Evolutionary conservation across 2,329 filamentous ascomycete species (phyloP).

Genomic region (Colletotrichum simmondsii): DNA sequence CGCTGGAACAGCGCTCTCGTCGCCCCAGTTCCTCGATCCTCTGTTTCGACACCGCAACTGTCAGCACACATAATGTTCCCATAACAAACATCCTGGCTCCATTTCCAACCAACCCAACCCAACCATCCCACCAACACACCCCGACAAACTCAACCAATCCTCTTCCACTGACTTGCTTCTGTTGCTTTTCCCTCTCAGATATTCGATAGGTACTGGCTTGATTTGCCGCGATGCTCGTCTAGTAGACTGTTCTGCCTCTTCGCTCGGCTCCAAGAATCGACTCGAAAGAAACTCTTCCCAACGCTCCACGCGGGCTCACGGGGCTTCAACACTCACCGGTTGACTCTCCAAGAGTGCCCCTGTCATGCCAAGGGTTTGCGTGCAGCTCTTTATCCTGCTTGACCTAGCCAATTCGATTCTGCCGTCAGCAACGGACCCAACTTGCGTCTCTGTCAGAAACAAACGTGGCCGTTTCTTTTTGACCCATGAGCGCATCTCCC

Average conservation of each 20-base stretch:
- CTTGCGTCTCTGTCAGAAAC: slow-evolving; percentile 7
- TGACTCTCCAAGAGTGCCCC: slow-evolving; percentile 40
- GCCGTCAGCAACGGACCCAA: slow-evolving; percentile 37
- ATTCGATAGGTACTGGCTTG: background rate
- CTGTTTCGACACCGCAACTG: slow-evolving; percentile 19
- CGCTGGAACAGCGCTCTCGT: slow-evolving; percentile 29
- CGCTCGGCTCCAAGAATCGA: background rate
- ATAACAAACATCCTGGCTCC: slow-evolving; percentile 7
- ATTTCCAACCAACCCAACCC: background rate
- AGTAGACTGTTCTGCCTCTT: background rate
- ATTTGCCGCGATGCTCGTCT: background rate
- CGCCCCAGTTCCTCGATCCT: slow-evolving; percentile 34
- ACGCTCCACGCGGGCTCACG: background rate
- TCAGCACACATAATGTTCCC: slow-evolving; percentile 17
- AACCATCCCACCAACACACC: background rate
- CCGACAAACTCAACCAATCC: background rate
- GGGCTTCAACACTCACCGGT: slow-evolving; percentile 22
- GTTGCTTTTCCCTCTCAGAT: background rate
- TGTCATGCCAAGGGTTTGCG: slow-evolving; percentile 42
- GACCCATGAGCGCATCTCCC: background rate
- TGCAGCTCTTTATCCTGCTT: slow-evolving; percentile 34
- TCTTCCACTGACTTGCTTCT: background rate
- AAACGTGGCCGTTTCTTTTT: background rate
- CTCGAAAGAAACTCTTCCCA: background rate
- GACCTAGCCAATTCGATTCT: slow-evolving; percentile 35